A percentile compares a stretch with the other conserved stretches of the same genome.
Conservation (phyloP, 768 basidiomycete species). For the Collybia sp. region DNA sequence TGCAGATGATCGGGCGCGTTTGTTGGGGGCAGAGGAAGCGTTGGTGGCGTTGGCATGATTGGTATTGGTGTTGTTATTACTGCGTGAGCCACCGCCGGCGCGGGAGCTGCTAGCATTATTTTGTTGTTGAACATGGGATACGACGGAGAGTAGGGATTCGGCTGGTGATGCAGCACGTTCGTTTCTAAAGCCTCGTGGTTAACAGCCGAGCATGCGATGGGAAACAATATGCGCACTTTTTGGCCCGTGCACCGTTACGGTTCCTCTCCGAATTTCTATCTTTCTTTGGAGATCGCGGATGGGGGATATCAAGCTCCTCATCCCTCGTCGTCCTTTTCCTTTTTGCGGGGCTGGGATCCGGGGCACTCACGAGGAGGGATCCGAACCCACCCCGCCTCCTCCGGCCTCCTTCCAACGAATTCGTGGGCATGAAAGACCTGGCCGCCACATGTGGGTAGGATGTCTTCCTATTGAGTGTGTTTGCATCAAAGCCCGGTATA, state of each 20-base stretch:
- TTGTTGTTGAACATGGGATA: slow-evolving; percentile 52
- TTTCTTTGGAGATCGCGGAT: slow-evolving; percentile 58
- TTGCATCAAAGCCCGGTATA: slow-evolving; percentile 59
- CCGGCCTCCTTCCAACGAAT: slow-evolving; percentile 59
- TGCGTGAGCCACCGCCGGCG: slow-evolving; percentile 15
- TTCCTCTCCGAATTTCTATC: slow-evolving; percentile 43
- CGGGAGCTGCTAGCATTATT: slow-evolving; percentile 21
- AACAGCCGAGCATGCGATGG: slow-evolving; percentile 1
- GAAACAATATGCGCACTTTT: slow-evolving; percentile 44
- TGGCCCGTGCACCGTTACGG: slow-evolving; percentile 49
- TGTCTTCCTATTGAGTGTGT: slow-evolving; percentile 55
- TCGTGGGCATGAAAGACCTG: slow-evolving; percentile 59
- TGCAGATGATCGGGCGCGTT: slow-evolving; percentile 38
- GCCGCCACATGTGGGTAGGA: slow-evolving; percentile 74
- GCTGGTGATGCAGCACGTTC: slow-evolving; percentile 69
- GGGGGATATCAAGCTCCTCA: slow-evolving; percentile 53
- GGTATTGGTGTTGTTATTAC: slow-evolving; percentile 8
- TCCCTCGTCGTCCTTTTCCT: slow-evolving; percentile 56
- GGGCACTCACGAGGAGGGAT: slow-evolving; percentile 46
- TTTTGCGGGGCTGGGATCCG: slow-evolving; percentile 63
- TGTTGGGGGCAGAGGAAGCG: slow-evolving; percentile 22
- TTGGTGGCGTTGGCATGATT: background rate
- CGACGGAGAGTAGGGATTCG: slow-evolving; percentile 68
- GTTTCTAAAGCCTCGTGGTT: slow-evolving; percentile 29
- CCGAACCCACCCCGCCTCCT: slow-evolving; percentile 53